Evolutionary conservation across 1,139 yeast genomes (phyloP), one percentile per base, ranked within the genome.

Genomic region (Spathaspora sp.): DNA sequence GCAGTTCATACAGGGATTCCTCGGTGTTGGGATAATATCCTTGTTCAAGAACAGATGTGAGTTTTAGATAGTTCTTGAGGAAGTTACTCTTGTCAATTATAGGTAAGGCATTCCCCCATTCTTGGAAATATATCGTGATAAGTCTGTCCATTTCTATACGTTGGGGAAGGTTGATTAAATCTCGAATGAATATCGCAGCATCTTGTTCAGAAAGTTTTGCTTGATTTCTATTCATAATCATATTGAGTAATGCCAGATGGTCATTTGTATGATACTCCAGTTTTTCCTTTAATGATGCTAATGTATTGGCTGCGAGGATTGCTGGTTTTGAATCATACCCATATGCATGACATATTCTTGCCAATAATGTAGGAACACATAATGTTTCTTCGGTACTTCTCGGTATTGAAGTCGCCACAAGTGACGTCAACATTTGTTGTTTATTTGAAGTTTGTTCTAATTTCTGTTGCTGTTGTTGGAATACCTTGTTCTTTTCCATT

Each of bases 81-180:
- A 89, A 89, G 4, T 80, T 72, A 42, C 78, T 78, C 56, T 82
- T 81, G 60, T 87, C 88, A 44, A 89, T 60, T 9, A 88, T 73
- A 0, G 96, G 95, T 38, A 85, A 72, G 13, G 81, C 66, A 39
- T 78, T 74, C 31, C 89, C 86, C 96, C 97, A 90, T 51, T 86
- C 86, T 52, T 82, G 84, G 65, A 89, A 89, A 61, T 80, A 90
- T 1, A 78, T 63, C 0, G 84, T 77, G 37, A 81, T 71, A 36
- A 82, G 66, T 26, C 79, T 78, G 55, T 84, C 87, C 51, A 82
- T 60, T 50, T 81, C 83, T 41, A 78, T 59, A 47, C 82, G 73
- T 16, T 82, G 65, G 1, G 90, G 89, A 4, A 82, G 63, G 34
- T 76, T 73, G 29, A 70, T 55, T 37, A 81, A 61, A 39, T 72